Percentiles rank a stretch among this genome's conserved stretches.
Evolutionary conservation across 116 monocot genomes (phyloP).

Genomic region (Papilionanthe hybrid): DNA sequence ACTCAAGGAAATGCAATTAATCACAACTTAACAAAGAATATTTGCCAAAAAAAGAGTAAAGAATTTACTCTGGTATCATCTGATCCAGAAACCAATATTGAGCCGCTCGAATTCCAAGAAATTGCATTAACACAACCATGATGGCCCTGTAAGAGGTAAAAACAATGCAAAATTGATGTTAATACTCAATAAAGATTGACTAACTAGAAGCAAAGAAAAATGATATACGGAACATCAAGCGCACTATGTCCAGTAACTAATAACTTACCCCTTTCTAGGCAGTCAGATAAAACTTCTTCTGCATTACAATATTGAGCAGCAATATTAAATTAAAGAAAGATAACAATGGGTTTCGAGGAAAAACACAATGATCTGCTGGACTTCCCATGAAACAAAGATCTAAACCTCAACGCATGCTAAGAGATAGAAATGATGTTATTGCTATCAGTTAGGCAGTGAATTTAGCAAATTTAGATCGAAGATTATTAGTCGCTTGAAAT

Average conservation of each 20-base stretch:
- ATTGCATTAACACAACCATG: constrained; percentile 92
- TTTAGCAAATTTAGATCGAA: too few species aligned
- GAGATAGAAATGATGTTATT: neutral
- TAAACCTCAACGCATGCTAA: neutral
- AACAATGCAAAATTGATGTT: neutral
- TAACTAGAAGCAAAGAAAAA: neutral
- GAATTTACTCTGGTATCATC: constrained; percentile 82
- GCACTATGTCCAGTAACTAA: neutral
- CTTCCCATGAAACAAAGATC: neutral
- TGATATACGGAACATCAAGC: neutral
- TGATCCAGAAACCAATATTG: constrained; percentile 87
- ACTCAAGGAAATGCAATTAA: neutral
- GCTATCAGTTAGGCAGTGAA: neutral
- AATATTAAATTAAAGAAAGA: constrained; percentile 2
- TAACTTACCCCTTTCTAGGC: neutral
- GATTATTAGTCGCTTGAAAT: too few species aligned
- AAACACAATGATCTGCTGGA: neutral
- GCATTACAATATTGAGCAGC: neutral
- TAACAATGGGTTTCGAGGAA: neutral
- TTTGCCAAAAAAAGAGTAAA: neutral
- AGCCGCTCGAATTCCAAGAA: constrained; percentile 87
- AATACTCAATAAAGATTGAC: too few species aligned
- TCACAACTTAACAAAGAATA: neutral
- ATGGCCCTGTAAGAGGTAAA: constrained; percentile 55
- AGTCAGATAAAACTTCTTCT: neutral